Evolutionary conservation across 1,139 yeast genomes (phyloP).

Genomic region (Kodamaea arcana): DNA sequence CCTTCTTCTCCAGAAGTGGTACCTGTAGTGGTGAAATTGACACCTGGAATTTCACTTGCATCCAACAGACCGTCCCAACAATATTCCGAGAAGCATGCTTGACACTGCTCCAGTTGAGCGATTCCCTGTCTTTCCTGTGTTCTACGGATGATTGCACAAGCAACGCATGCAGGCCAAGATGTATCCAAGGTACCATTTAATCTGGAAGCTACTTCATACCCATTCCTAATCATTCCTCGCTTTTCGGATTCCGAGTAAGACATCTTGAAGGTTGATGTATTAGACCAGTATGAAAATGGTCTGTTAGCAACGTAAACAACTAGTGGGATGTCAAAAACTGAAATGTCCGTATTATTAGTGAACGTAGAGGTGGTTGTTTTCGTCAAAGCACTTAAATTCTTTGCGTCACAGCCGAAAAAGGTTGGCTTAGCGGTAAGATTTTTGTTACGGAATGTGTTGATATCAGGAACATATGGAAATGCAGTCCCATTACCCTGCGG

Average conservation of each 20-base stretch:
- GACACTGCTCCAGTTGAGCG: conserved; percentile 36
- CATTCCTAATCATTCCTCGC: conserved; percentile 36
- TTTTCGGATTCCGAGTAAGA: conserved; percentile 32
- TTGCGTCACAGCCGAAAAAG: conserved; percentile 43
- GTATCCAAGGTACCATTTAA: conserved; percentile 31
- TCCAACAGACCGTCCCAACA: conserved; percentile 39
- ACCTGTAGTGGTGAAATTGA: conserved; percentile 47
- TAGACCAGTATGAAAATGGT: conserved; percentile 35
- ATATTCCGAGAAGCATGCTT: conserved; percentile 34
- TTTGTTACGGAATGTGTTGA: conserved; percentile 26
- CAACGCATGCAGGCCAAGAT: conserved; percentile 38
- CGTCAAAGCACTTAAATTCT: conserved; percentile 31
- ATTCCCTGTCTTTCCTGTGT: conserved; percentile 40
- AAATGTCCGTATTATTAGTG: conserved; percentile 4
- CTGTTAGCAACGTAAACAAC: conserved; percentile 39
- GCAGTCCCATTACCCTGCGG: conserved; percentile 22
- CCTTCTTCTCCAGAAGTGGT: conserved; percentile 35
- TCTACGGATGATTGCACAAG: conserved; percentile 41
- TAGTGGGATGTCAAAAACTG: conserved; percentile 30
- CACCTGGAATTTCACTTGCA: conserved; percentile 10
- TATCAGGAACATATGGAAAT: conserved; percentile 38
- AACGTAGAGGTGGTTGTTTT: conserved; percentile 9
- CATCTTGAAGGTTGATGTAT: conserved; percentile 34
- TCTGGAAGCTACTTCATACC: conserved; percentile 26
- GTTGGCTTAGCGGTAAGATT: conserved; percentile 41